Percentiles rank a stretch among this genome's conserved stretches.
These are phyloP conservation scores for Glycyrrhiza uralensis DNA, from an alignment of 306 rosid species.

Conservation along the genomic window DNA sequence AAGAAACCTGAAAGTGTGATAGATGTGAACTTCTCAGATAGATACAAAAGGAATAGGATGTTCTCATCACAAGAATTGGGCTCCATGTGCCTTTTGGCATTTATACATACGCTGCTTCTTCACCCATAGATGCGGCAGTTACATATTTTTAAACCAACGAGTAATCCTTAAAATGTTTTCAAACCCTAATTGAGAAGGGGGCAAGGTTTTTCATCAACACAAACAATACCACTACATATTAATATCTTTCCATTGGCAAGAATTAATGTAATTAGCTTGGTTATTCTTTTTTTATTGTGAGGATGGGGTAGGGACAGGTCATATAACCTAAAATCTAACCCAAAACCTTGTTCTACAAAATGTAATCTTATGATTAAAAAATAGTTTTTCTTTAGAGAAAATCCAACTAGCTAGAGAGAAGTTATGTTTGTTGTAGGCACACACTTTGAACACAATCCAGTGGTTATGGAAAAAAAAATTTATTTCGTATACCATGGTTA, in stretches of 20 bases:
- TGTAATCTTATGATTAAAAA: too few species aligned
- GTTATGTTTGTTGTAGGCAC: neutral
- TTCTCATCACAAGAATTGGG: conserved; percentile 39
- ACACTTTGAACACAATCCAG: neutral
- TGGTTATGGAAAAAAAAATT: neutral
- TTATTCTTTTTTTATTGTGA: too few species aligned
- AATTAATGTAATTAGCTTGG: neutral
- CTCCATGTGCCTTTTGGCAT: conserved; percentile 52
- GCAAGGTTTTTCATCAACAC: neutral
- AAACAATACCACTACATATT: neutral
- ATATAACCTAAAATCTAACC: too few species aligned
- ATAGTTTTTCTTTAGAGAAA: neutral
- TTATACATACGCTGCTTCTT: conserved; percentile 39
- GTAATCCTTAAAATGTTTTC: neutral
- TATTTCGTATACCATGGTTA: neutral
- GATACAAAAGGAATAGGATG: conserved; percentile 29
- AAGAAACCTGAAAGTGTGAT: conserved; percentile 4
- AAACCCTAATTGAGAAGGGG: conserved; percentile 21
- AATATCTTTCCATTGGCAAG: neutral
- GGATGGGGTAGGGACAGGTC: too few species aligned
- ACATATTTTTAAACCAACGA: neutral
- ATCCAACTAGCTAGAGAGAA: too few species aligned
- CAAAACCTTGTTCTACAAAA: too few species aligned
- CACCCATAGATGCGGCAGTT: conserved; percentile 22
- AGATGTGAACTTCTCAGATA: conserved; percentile 24